Evolutionary conservation across 148 eudicot genomes (phyloP), one percentile per base, ranked within the genome.

Genomic region (Suaeda aralocaspica): DNA sequence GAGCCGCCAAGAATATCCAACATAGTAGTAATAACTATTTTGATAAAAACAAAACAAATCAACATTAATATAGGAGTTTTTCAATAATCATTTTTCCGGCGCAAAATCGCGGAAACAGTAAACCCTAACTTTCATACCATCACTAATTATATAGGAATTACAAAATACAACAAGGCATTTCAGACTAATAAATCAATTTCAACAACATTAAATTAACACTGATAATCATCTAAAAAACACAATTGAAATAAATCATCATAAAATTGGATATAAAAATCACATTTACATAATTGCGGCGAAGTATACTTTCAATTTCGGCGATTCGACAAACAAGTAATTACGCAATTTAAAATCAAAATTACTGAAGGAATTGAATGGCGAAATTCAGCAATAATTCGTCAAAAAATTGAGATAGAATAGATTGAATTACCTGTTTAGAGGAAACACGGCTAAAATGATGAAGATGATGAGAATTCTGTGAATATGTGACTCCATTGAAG

Each of bases 401-500:
- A 14, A 24, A 28, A 15, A 1, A 57, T 2, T 5, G 50, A 26
- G 24, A 30, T 14, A 62, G 68, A 51, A 19, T 12, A 21, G 18
- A 18, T 16, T 66, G 50, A 15, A 14, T 12, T 14, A 77, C 80
- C 80, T 77, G 76, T 9, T 36, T 5, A 21, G 22, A 30, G 16
- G 64, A 59, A 77, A 10, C 36, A 68, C 62, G 34, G 61, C 70
- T 13, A 44, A 14, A 36, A 70, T 18, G 19, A 66, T 1, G 50
- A 77, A 48, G 30, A 65, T 39, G 42, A 59, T 15, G 64, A 72
- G 71, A 72, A 24, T 59, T 50, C 66, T 30, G 68, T 13, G 72
- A 14, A 12, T 29, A 24, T 30, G 28, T 2, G 60, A 72, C 30
- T 76, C 72, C 80, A 77, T 77, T 16, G 39, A 44, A 34, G 66